Conservation (phyloP, 1,284 basidiomycete species). For the Fomitiporia mediterranea region DNA sequence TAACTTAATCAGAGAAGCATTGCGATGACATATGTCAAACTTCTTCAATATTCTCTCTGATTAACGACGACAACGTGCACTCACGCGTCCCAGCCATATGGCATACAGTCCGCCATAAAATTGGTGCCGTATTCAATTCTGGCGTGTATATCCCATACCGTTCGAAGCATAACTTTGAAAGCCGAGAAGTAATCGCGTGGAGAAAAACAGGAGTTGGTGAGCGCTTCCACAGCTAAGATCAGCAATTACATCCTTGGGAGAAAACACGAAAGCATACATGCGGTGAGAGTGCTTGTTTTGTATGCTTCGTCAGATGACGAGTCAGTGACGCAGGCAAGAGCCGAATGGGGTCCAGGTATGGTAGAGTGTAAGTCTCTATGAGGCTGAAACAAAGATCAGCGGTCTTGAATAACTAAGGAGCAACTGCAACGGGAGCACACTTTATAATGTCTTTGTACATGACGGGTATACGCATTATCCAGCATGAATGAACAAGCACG, state of each 20-base stretch:
- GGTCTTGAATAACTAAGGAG: background rate
- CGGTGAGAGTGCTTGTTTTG: conserved; percentile 61
- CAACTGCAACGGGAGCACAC: conserved; percentile 37
- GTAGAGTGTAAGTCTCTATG: conserved; percentile 70
- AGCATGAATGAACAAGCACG: conserved; percentile 67
- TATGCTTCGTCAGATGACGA: conserved; percentile 65
- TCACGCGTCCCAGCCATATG: conserved; percentile 72
- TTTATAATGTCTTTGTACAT: conserved; percentile 69
- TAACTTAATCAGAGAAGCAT: conserved; percentile 37
- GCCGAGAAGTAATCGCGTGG: conserved; percentile 56
- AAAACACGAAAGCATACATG: conserved; percentile 41
- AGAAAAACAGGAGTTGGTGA: conserved; percentile 55
- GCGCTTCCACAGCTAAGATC: conserved; percentile 39
- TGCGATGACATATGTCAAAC: background rate
- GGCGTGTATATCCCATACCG: conserved; percentile 65
- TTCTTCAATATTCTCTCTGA: background rate
- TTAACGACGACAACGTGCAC: conserved; percentile 31
- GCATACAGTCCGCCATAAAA: conserved; percentile 77
- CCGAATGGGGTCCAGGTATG: conserved; percentile 75
- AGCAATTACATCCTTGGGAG: conserved; percentile 16
- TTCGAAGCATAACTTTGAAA: conserved; percentile 52
- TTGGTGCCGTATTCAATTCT: conserved; percentile 71
- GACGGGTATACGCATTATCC: conserved; percentile 73
- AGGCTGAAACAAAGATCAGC: conserved; percentile 38
- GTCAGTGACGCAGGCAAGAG: conserved; percentile 63